Percentiles rank a stretch among this genome's conserved stretches.
Evolutionary conservation across 169 alveolate species (phyloP).

Genomic region (Plasmodium malariae): DNA sequence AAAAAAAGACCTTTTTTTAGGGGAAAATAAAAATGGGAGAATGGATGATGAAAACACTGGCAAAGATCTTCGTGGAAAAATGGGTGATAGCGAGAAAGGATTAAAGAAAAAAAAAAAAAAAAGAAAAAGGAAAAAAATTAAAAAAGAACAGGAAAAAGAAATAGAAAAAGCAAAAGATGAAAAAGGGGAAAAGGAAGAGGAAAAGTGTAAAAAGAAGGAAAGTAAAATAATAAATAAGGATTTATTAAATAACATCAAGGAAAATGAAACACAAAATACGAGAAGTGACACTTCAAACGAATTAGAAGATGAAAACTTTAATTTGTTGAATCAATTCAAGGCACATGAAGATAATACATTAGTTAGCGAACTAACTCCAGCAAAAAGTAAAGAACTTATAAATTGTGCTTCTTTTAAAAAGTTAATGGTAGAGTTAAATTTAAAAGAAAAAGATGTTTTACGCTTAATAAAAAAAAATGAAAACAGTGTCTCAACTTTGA

Average conservation of each 20-base stretch:
- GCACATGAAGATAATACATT: conserved; percentile 26
- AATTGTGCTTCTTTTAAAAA: conserved; percentile 46
- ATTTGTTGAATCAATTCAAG: conserved; percentile 28
- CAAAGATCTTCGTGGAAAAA: too few species aligned
- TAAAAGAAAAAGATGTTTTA: conserved; percentile 63
- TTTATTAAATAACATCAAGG: conserved; percentile 16
- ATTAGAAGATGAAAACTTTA: conserved; percentile 1
- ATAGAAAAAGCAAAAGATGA: not conserved
- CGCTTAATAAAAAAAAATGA: conserved; percentile 28
- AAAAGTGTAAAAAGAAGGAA: not conserved
- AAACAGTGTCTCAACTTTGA: conserved; percentile 54
- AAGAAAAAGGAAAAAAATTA: not conserved
- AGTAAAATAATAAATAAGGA: not conserved
- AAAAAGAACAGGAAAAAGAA: not conserved
- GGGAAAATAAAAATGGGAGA: too few species aligned
- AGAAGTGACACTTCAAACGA: not conserved
- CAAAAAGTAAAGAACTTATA: conserved; percentile 63
- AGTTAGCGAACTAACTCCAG: conserved; percentile 50
- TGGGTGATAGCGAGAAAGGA: too few species aligned
- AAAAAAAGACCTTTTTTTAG: not conserved
- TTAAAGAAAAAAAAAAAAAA: conserved; percentile 14
- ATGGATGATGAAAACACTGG: too few species aligned
- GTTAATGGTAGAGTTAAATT: conserved; percentile 43
- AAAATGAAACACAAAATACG: conserved; percentile 2
- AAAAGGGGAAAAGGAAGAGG: not conserved